Evolutionary conservation across 176 grass and related monocot genomes (phyloP).

Genomic region (Rhynchospora breviuscula): DNA sequence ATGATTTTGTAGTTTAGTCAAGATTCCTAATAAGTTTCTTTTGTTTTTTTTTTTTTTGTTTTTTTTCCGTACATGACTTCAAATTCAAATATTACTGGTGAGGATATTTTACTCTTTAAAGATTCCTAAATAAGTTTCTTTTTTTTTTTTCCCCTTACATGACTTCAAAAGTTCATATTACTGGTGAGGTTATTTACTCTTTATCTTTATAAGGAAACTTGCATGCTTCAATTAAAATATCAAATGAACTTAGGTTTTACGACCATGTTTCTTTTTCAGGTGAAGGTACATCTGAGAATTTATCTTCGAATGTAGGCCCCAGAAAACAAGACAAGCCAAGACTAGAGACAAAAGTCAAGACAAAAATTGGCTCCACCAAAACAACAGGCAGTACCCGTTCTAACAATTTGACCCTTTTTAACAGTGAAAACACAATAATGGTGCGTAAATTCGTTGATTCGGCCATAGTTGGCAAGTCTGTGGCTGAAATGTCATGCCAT

Average conservation of each 20-base stretch:
- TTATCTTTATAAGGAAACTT: neutral
- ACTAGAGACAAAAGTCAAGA: neutral
- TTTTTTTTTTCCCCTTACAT: neutral
- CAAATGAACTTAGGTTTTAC: neutral
- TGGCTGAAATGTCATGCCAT: slow-evolving; percentile 87
- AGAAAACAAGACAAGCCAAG: slow-evolving; percentile 14
- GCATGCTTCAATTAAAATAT: neutral
- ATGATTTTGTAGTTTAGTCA: neutral
- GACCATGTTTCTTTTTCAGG: slow-evolving; percentile 21
- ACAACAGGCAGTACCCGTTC: neutral
- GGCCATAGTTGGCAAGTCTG: slow-evolving; percentile 74
- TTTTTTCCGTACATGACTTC: neutral
- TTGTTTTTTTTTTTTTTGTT: neutral
- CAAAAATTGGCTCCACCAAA: neutral
- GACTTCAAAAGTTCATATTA: neutral
- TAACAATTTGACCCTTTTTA: slow-evolving; percentile 33
- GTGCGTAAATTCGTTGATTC: slow-evolving; percentile 75
- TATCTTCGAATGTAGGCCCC: neutral
- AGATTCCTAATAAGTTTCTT: neutral
- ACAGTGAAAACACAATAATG: slow-evolving; percentile 75
- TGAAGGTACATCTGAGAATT: slow-evolving; percentile 17
- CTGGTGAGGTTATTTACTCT: neutral
- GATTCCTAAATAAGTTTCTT: neutral
- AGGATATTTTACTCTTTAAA: neutral
- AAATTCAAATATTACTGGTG: slow-evolving; percentile 1